These are phyloP conservation scores for Wickerhamomyces subpelliculosus DNA, from an alignment of 805 yeast genomes.

Conservation along the genomic window DNA sequence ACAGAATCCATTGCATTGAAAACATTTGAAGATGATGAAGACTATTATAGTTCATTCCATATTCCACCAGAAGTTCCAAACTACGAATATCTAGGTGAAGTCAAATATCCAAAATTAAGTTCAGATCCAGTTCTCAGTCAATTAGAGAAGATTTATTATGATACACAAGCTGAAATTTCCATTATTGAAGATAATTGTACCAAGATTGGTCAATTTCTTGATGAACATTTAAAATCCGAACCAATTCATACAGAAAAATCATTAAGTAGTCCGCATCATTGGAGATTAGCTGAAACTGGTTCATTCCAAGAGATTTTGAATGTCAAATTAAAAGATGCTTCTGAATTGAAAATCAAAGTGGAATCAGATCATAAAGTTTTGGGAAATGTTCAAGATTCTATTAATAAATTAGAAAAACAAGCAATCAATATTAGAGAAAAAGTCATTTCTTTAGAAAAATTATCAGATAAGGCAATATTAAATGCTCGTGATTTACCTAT, in stretches of 20 bases:
- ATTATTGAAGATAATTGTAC: conserved; percentile 25
- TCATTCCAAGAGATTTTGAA: conserved; percentile 8
- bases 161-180: conserved; percentile 26
- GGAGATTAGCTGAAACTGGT: conserved; percentile 30
- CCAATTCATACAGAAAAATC: conserved; percentile 23
- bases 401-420: conserved; percentile 4
- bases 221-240: conserved; percentile 24
- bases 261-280: conserved; percentile 23
- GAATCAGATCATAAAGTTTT: not conserved
- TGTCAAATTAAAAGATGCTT: not conserved
- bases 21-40: conserved; percentile 28
- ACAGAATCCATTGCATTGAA: conserved; percentile 3
- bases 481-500: conserved; percentile 14
- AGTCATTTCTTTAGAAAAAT: conserved; percentile 4
- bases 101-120: conserved; percentile 18
- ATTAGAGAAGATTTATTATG: conserved; percentile 17
- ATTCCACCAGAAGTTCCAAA: conserved; percentile 12
- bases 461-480: conserved; percentile 4
- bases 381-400: not conserved
- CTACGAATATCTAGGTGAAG: conserved; percentile 13
- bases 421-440: conserved; percentile 6
- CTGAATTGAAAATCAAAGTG: not conserved
- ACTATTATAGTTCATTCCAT: conserved; percentile 18
- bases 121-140: conserved; percentile 9
- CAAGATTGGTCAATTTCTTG: conserved; percentile 22